Evolutionary conservation across 2,329 filamentous ascomycete species (phyloP).

Genomic region (Elsinoe ampelina): DNA sequence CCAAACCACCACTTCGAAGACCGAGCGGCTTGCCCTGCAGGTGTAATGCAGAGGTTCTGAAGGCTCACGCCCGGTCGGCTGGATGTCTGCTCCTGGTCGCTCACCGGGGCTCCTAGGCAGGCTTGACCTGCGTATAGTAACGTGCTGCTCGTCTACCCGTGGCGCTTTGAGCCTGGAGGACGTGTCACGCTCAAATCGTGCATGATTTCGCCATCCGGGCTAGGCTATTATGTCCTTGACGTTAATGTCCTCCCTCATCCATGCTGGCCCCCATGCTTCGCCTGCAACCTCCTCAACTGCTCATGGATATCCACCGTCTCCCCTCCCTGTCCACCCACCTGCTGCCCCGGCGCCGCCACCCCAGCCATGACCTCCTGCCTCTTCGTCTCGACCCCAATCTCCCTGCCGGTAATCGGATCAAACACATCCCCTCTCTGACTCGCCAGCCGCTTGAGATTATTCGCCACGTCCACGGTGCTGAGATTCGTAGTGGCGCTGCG

Average conservation of each 20-base stretch:
- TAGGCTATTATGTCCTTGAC: too few species aligned
- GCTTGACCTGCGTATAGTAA: too few species aligned
- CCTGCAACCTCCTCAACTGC: conserved; percentile 22
- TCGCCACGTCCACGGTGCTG: conserved; percentile 76
- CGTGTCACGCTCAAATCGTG: too few species aligned
- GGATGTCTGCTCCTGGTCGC: too few species aligned
- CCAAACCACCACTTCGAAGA: not conserved
- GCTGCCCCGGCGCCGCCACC: conserved; percentile 41
- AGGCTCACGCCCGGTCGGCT: too few species aligned
- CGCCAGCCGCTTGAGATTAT: conserved; percentile 89
- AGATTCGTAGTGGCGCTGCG: conserved; percentile 79
- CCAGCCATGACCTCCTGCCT: conserved; percentile 50
- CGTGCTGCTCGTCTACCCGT: too few species aligned
- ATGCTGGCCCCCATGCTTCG: conserved; percentile 12
- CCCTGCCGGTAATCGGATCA: conserved; percentile 59
- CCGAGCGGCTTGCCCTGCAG: too few species aligned
- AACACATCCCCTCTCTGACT: conserved; percentile 84
- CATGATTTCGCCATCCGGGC: too few species aligned
- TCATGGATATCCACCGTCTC: conserved; percentile 46
- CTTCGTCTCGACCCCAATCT: conserved; percentile 54
- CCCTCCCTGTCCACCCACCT: conserved; percentile 40
- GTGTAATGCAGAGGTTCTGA: too few species aligned
- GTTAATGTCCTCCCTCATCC: too few species aligned
- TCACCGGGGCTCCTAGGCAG: too few species aligned
- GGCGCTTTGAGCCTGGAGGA: too few species aligned